A percentile compares a stretch with the other conserved stretches of the same genome.
phyloP scores from a whole-genome alignment of 352 stramenopile species.

The Phytophthora palmivora region DNA sequence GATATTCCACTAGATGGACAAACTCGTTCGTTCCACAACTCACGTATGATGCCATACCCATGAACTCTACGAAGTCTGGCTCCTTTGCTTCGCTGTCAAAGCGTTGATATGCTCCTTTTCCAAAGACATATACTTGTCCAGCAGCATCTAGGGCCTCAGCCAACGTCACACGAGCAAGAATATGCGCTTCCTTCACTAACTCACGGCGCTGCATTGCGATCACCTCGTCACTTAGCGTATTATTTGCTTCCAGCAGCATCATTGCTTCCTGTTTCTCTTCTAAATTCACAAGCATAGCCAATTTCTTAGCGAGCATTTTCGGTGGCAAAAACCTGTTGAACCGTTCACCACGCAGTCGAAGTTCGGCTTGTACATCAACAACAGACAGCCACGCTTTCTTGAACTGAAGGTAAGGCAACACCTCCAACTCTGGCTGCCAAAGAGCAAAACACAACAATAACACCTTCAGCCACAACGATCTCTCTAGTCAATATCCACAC shows the following conservation, averaged over 20 bases:
- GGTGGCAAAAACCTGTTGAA: slow-evolving; percentile 76
- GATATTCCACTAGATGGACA: slow-evolving; percentile 24
- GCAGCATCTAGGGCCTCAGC: slow-evolving; percentile 72
- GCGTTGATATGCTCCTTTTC: slow-evolving; percentile 65
- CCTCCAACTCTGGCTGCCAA: slow-evolving; percentile 61
- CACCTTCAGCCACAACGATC: background rate
- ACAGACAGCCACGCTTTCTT: slow-evolving; percentile 76
- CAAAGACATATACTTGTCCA: slow-evolving; percentile 83
- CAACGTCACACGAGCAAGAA: slow-evolving; percentile 53
- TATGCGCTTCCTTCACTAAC: slow-evolving; percentile 56
- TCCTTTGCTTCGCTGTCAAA: slow-evolving; percentile 64
- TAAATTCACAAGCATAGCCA: slow-evolving; percentile 65
- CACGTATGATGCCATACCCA: slow-evolving; percentile 60
- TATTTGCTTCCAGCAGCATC: slow-evolving; percentile 62
- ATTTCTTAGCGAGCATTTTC: slow-evolving; percentile 61
- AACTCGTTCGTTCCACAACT: slow-evolving; percentile 70
- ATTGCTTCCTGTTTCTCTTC: slow-evolving; percentile 75
- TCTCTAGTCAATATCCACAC: slow-evolving; percentile 3
- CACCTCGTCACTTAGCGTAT: slow-evolving; percentile 55
- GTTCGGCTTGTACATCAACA: slow-evolving; percentile 71
- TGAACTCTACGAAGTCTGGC: slow-evolving; percentile 79
- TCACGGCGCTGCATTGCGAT: slow-evolving; percentile 51
- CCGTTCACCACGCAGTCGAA: slow-evolving; percentile 60
- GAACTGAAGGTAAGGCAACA: slow-evolving; percentile 77
- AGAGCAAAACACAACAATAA: no score